These are phyloP conservation scores for Hypoxylon trugodes DNA, from an alignment of 495 filamentous ascomycete genomes.

Conservation along the genomic window DNA sequence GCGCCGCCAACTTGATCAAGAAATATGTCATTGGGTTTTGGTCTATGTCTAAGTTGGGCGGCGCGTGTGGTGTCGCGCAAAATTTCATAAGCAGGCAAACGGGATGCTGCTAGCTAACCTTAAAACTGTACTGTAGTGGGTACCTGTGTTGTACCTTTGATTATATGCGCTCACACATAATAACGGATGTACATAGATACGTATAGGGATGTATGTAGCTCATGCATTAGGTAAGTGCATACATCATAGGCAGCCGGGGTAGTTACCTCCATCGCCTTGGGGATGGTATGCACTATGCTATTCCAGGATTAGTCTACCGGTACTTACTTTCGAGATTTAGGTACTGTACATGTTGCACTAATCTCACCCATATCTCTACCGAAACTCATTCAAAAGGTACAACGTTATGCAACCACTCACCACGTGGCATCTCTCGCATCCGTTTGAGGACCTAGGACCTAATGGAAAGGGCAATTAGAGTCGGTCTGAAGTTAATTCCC, in stretches of 20 bases:
- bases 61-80: slow-evolving; percentile 35
- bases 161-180: too few relatives aligned
- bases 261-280: neutral
- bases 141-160: too few relatives aligned
- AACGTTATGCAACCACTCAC: slow-evolving; percentile 3
- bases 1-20: neutral
- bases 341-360: slow-evolving; percentile 15
- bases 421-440: slow-evolving; percentile 18
- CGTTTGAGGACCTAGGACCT: slow-evolving; percentile 14
- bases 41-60: slow-evolving; percentile 34
- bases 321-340: neutral
- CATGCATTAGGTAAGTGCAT: neutral
- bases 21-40: slow-evolving; percentile 39
- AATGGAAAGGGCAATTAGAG: neutral
- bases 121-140: too few relatives aligned
- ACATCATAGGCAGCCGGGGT: neutral
- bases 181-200: too few relatives aligned
- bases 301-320: neutral
- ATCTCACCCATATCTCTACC: slow-evolving; percentile 7
- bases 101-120: slow-evolving; percentile 24
- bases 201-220: too few relatives aligned
- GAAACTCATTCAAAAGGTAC: slow-evolving; percentile 16
- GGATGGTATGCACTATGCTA: neutral
- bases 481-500: neutral
- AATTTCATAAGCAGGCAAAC: slow-evolving; percentile 20